Conservation (phyloP, 805 yeast species). For the Saccharomycopsis capsularis region DNA sequence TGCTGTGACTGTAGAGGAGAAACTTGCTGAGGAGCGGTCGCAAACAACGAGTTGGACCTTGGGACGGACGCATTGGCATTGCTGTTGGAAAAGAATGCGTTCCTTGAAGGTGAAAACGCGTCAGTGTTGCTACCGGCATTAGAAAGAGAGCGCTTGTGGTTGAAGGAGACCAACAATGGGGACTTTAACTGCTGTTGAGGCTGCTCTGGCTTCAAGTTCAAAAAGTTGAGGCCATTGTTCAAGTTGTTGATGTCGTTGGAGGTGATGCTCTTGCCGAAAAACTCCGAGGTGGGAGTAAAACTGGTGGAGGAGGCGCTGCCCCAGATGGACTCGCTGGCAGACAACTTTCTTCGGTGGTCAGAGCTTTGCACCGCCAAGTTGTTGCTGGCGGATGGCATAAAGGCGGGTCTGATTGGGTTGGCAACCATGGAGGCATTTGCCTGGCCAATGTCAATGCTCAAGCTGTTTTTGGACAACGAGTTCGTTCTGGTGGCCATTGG, state of each 20-base stretch:
- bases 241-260: conserved; percentile 5
- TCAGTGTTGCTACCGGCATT: conserved; percentile 3
- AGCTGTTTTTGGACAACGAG: conserved; percentile 4
- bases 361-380: neutral
- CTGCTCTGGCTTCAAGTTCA: conserved; percentile 5
- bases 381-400: neutral
- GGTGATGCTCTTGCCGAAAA: conserved; percentile 17
- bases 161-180: conserved; percentile 12
- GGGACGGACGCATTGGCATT: conserved; percentile 8
- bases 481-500: conserved; percentile 2
- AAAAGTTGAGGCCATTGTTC: conserved; percentile 11
- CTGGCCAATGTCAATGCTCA: conserved; percentile 15
- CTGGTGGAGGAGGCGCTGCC: conserved; percentile 1
- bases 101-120: conserved; percentile 11
- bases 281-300: conserved; percentile 18
- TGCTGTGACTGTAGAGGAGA: neutral
- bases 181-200: conserved; percentile 10
- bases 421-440: conserved; percentile 15
- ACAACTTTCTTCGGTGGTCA: conserved; percentile 9
- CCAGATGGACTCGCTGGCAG: conserved; percentile 16
- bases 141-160: conserved; percentile 5
- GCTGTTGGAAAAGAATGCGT: conserved; percentile 2
- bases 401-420: conserved; percentile 13
- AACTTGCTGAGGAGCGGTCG: conserved; percentile 14
- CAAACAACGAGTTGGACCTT: conserved; percentile 1